Evolutionary conservation across 2,329 filamentous ascomycete genomes (phyloP).

Genomic region (Zymoseptoria tritici): DNA sequence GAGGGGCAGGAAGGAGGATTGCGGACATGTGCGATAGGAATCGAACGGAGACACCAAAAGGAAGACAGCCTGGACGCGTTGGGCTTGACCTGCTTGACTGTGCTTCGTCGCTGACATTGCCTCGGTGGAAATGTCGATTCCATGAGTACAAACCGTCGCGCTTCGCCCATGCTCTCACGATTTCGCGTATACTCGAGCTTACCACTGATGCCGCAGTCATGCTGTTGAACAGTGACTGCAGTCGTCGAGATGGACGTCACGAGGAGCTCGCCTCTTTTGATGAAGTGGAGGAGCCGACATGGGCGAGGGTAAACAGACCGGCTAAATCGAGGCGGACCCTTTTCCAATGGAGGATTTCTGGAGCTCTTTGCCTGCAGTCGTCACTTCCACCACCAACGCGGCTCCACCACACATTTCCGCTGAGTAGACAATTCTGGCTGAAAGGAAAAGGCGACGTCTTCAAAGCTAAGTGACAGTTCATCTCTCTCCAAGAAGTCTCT

Average conservation of each 20-base stretch:
- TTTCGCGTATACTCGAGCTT: too few relatives aligned
- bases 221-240: too few relatives aligned
- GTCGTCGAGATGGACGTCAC: not conserved
- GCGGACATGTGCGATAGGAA: not conserved
- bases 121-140: too few relatives aligned
- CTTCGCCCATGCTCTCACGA: too few relatives aligned
- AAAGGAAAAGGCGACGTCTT: not conserved
- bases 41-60: not conserved
- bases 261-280: too few relatives aligned
- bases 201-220: too few relatives aligned
- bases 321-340: not conserved
- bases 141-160: too few relatives aligned
- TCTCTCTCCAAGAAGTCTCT: too few relatives aligned
- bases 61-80: not conserved
- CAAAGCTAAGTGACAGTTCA: not conserved
- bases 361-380: not conserved
- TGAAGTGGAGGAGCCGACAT: not conserved
- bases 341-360: not conserved
- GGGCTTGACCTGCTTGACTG: not conserved
- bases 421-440: not conserved
- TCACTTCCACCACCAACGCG: not conserved
- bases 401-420: not conserved
- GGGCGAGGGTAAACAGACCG: not conserved
- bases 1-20: not conserved
- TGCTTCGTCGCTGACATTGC: too few relatives aligned